Conservation (phyloP, 148 eudicot genomes). For the Rhododendron kiyosumense region DNA sequence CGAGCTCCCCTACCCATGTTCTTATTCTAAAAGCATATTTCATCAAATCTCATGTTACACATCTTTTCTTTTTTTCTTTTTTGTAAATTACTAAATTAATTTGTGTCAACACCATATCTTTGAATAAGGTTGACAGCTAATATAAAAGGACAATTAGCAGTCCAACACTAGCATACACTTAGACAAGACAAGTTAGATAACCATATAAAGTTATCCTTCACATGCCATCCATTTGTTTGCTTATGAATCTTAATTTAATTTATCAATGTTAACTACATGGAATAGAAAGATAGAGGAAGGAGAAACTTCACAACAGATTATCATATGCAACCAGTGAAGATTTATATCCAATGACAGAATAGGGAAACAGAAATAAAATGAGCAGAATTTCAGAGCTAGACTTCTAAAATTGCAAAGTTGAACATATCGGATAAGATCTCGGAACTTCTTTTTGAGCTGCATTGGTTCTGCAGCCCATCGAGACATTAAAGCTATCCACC, state of each 20-base stretch:
- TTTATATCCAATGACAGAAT: background rate
- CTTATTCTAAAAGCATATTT: background rate
- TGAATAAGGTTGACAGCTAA: background rate
- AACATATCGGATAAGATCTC: background rate
- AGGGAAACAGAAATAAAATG: background rate
- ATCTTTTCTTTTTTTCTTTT: background rate
- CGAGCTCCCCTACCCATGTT: background rate
- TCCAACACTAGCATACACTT: background rate
- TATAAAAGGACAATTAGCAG: background rate
- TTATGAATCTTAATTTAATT: background rate
- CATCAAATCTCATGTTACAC: background rate
- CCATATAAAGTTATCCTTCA: background rate
- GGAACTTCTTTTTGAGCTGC: background rate
- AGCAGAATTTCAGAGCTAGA: background rate
- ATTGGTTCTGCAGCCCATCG: background rate
- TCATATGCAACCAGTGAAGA: background rate
- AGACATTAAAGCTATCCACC: background rate
- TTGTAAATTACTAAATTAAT: background rate
- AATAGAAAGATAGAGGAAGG: background rate
- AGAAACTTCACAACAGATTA: background rate
- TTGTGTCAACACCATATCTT: background rate
- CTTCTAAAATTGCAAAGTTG: background rate
- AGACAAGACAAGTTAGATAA: too few species aligned
- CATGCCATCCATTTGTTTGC: background rate
- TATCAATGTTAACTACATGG: background rate